phyloP scores from a whole-genome alignment of 495 filamentous ascomycete species.

The Tuber melanosporum region DNA sequence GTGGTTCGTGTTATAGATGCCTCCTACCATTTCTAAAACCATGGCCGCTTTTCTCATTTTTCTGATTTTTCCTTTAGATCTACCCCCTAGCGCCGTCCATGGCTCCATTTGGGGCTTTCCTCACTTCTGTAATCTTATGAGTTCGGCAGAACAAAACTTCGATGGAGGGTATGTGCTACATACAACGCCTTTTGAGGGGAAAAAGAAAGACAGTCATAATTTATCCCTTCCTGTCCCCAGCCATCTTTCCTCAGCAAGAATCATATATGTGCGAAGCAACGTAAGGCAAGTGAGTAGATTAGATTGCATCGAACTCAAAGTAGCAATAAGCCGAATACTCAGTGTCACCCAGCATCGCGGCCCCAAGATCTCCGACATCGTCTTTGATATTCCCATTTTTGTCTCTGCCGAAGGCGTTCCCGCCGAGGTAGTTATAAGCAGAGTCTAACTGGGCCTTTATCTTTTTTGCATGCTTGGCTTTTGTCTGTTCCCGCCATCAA shows the following conservation, averaged over 20 bases:
- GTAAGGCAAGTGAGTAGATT: conserved; percentile 21
- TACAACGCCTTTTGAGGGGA: conserved; percentile 9
- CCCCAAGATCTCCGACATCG: conserved; percentile 57
- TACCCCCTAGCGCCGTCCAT: not conserved
- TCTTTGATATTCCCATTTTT: conserved; percentile 90
- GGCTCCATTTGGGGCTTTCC: not conserved
- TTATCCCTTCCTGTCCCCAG: not conserved
- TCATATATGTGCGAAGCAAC: conserved; percentile 3
- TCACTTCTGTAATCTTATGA: not conserved
- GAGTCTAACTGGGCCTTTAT: conserved; percentile 73
- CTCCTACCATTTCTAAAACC: not conserved
- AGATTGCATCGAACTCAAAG: conserved; percentile 82
- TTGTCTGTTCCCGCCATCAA: conserved; percentile 56
- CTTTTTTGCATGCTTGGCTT: conserved; percentile 71
- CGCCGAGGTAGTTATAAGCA: conserved; percentile 84
- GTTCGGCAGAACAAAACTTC: not conserved
- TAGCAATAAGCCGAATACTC: conserved; percentile 96
- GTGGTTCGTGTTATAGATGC: too few relatives aligned
- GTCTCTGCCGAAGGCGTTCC: conserved; percentile 88
- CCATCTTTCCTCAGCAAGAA: conserved; percentile 8
- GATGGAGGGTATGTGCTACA: conserved; percentile 13
- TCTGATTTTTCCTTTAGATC: not conserved
- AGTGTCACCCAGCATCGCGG: conserved; percentile 51
- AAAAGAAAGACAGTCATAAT: conserved; percentile 4
- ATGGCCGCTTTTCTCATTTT: conserved; percentile 7